phyloP scores from a whole-genome alignment of 176 grass and related monocot genomes.

The Cenchrus fungigraminus region DNA sequence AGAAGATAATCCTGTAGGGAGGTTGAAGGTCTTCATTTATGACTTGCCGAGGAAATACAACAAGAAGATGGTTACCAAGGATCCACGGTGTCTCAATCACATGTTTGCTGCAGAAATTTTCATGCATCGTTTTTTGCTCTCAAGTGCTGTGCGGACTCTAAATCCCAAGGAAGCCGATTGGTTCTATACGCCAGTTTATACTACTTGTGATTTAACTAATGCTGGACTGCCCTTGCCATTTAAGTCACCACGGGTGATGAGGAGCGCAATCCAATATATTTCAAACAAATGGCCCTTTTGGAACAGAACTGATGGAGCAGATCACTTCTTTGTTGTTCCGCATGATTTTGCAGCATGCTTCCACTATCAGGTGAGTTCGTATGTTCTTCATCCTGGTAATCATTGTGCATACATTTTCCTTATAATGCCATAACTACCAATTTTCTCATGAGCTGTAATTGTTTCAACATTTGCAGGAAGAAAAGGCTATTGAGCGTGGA shows the following conservation, averaged over 20 bases:
- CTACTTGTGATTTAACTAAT: slow-evolving; percentile 84
- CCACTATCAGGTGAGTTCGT: slow-evolving; percentile 72
- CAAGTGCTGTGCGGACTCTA: slow-evolving; percentile 83
- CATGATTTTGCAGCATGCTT: slow-evolving; percentile 98
- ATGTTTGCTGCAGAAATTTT: slow-evolving; percentile 99
- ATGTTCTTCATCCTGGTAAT: not conserved
- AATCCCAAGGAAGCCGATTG: slow-evolving; percentile 96
- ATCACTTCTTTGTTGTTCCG: slow-evolving; percentile 91
- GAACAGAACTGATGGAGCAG: slow-evolving; percentile 88
- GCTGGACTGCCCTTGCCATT: slow-evolving; percentile 87
- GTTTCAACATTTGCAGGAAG: slow-evolving; percentile 61
- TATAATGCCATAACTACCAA: slow-evolving; percentile 5
- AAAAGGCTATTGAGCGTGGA: slow-evolving; percentile 88
- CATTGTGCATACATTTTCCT: not conserved
- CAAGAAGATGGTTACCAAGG: slow-evolving; percentile 94
- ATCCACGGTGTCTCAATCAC: slow-evolving; percentile 85
- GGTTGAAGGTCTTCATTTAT: slow-evolving; percentile 92
- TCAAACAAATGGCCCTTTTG: slow-evolving; percentile 87
- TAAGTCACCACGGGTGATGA: slow-evolving; percentile 92
- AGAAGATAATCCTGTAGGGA: slow-evolving; percentile 94
- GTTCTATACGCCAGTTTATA: slow-evolving; percentile 95
- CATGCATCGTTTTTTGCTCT: slow-evolving; percentile 94
- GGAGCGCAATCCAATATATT: slow-evolving; percentile 84
- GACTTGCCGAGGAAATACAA: slow-evolving; percentile 96
- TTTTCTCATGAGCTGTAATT: not conserved